phyloP scores from a whole-genome alignment of 768 basidiomycete species.

The Baorangia bicolor region DNA sequence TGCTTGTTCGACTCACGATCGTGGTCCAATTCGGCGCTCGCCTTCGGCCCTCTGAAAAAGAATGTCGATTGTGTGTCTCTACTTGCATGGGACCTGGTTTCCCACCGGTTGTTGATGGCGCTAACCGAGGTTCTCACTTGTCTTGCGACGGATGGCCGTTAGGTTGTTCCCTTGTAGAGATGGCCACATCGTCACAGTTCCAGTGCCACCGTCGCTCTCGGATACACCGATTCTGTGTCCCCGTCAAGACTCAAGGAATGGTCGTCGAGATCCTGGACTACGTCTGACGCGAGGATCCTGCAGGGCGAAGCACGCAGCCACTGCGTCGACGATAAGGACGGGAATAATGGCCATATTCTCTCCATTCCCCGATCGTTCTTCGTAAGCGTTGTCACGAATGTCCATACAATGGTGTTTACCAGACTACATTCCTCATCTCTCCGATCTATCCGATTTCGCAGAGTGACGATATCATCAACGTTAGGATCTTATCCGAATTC shows the following conservation, averaged over 20 bases:
- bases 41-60: background rate
- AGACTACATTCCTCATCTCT: background rate
- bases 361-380: slow-evolving; percentile 6
- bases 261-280: background rate
- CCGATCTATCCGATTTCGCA: background rate
- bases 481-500: background rate
- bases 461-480: background rate
- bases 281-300: background rate
- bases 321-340: background rate
- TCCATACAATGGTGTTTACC: background rate
- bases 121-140: background rate
- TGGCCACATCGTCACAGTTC: background rate
- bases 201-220: background rate
- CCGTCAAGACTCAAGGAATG: background rate
- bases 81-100: background rate
- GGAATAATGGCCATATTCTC: background rate
- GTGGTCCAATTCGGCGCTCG: background rate
- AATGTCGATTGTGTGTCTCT: background rate
- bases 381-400: background rate
- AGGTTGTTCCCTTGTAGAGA: background rate
- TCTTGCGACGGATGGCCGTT: background rate
- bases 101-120: background rate
- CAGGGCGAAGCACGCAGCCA: background rate
- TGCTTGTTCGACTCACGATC: background rate
- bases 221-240: background rate